phyloP scores from a whole-genome alignment of 768 basidiomycete genomes.

The Chalciporus piperatus region DNA sequence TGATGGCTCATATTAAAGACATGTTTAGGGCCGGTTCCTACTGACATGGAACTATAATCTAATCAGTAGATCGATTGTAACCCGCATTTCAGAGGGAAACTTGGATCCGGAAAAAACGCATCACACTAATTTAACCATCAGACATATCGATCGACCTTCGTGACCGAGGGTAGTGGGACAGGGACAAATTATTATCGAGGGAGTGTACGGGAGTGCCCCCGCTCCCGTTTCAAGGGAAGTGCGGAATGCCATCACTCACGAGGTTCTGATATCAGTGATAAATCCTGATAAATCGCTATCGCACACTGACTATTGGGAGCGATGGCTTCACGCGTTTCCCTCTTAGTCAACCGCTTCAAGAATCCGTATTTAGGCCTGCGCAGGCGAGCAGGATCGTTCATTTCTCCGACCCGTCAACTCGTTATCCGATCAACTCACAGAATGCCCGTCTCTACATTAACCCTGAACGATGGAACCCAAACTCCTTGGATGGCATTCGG shows the following conservation, averaged over 20 bases:
- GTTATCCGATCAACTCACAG: constrained; percentile 2
- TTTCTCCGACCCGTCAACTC: constrained; percentile 4
- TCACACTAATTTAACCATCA: too few species aligned
- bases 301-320: constrained; percentile 9
- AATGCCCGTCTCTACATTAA: constrained; percentile 32
- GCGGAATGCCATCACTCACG: not conserved
- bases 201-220: too few species aligned
- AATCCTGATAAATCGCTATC: not conserved
- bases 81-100: too few species aligned
- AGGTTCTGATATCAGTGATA: not conserved
- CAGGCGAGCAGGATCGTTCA: not conserved
- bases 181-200: too few species aligned
- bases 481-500: constrained; percentile 63
- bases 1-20: constrained; percentile 5
- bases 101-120: too few species aligned
- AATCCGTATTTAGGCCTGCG: constrained; percentile 8
- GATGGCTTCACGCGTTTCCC: constrained; percentile 1
- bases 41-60: not conserved
- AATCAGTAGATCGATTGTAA: too few species aligned
- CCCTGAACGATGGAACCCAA: constrained; percentile 53
- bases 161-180: not conserved
- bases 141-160: too few species aligned
- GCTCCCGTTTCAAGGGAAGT: not conserved
- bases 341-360: constrained; percentile 10
- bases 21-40: constrained; percentile 48